A percentile compares a stretch with the other conserved stretches of the same genome.
Conservation (phyloP, 768 basidiomycete species). For the Trametopsis cervina region DNA sequence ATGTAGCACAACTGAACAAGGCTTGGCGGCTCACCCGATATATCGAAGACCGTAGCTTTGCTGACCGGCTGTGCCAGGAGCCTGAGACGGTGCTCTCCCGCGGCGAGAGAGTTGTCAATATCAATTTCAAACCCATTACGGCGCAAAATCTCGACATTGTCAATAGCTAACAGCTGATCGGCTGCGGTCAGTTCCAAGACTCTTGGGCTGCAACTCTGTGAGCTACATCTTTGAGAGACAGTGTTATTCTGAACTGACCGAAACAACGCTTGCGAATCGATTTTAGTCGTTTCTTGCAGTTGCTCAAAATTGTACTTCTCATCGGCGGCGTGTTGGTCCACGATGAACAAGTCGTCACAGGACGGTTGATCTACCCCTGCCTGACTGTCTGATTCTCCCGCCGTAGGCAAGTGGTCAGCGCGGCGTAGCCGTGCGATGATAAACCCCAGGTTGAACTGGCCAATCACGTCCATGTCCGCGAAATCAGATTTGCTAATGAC, state of each 20-base stretch:
- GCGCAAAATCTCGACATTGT: constrained; percentile 77
- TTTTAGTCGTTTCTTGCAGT: constrained; percentile 82
- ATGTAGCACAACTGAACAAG: too few relatives aligned
- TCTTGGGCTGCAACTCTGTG: constrained; percentile 49
- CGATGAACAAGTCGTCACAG: constrained; percentile 92
- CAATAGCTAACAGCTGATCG: constrained; percentile 82
- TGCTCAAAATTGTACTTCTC: constrained; percentile 99
- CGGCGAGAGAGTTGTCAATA: constrained; percentile 33
- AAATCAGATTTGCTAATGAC: constrained; percentile 89
- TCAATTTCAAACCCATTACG: constrained; percentile 88
- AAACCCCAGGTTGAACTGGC: constrained; percentile 96
- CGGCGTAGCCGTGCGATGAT: constrained; percentile 68
- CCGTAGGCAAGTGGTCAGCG: background rate
- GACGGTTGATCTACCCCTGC: background rate
- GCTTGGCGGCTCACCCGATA: constrained; percentile 65
- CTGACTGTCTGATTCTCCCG: background rate
- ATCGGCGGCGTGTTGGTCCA: constrained; percentile 96
- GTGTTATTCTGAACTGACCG: constrained; percentile 39
- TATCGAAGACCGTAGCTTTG: constrained; percentile 84
- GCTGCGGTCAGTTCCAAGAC: constrained; percentile 78
- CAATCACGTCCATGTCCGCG: constrained; percentile 71
- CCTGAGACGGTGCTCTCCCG: constrained; percentile 39
- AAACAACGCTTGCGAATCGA: constrained; percentile 81
- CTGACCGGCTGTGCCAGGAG: constrained; percentile 84
- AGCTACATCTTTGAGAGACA: background rate